Base-by-base conservation (phyloP, 202 grass and related monocot species). In the Dendrocalamus latiflorus region DNA sequence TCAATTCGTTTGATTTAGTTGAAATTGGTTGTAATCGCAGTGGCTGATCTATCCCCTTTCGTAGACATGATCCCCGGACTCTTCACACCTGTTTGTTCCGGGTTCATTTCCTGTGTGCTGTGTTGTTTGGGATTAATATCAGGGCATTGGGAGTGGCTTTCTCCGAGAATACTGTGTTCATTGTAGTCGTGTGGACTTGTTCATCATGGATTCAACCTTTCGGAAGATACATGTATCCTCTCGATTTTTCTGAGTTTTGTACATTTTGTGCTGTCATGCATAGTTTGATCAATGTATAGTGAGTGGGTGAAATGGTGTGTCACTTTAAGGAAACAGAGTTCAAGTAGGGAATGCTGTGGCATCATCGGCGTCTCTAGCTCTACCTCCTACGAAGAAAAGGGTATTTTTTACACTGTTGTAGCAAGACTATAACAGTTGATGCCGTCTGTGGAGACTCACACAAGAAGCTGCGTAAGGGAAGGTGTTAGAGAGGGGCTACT, bases 1-100 rank as follows among this genome's bases (percentile, higher is more conserved):
- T 92, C 83, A 62, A 91, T 87, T 93, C 50, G 72, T 87, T 93
- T 17, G 22, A 80, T 89, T 77, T 86, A 78, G 86, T 70, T 73
- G 48, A 75, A 81, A 87, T 78, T 89, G 80, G 54, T 77, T 68
- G 61, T 89, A 84, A 70, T 58, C 20, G 17, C 84, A 62, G 30
- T 64, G 65, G 30, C 84, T 78, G 76, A 74, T 89, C 68, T 45
- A 36, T 47, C 38, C 33, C 25, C 15, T 59, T 84, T 63, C 64
- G 80, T 84, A 77, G 87, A 84, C 85, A 87, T 50, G 38, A 67
- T 49, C 66, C 58, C 17, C 11, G 49, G 44, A 81, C 68, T 62
- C 49, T 14, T 89, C 24, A 61, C 55, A 18, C 13, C 62, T 28
- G 84, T 81, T 84, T 84, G 80, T 88, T 86, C 90, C 68, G 43